These are phyloP conservation scores for Calonectria honghensis DNA, from an alignment of 2,329 filamentous ascomycete genomes.

Conservation along the genomic window DNA sequence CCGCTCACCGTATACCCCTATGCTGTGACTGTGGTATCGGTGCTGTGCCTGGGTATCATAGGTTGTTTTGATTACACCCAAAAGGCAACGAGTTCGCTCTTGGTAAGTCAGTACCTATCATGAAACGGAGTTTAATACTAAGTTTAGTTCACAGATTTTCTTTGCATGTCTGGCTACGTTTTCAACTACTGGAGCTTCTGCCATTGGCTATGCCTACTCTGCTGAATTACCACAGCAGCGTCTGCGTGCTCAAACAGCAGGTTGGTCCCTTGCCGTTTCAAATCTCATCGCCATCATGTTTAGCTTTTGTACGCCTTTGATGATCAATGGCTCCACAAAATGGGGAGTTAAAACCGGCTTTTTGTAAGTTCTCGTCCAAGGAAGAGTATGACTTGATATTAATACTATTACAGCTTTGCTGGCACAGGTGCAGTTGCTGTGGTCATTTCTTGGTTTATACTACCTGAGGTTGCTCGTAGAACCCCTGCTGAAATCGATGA, in stretches of 20 bases:
- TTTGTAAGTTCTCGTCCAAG: slow-evolving; percentile 55
- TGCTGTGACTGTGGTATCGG: slow-evolving; percentile 39
- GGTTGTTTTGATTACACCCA: slow-evolving; percentile 44
- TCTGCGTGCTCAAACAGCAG: slow-evolving; percentile 37
- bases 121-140: not conserved
- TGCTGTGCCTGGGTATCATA: slow-evolving; percentile 42
- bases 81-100: slow-evolving; percentile 41
- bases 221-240: slow-evolving; percentile 41
- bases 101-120: slow-evolving; percentile 11
- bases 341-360: slow-evolving; percentile 68
- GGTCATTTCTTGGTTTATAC: slow-evolving; percentile 60
- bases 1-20: slow-evolving; percentile 41
- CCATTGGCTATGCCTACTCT: slow-evolving; percentile 43
- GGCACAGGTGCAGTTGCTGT: slow-evolving; percentile 57
- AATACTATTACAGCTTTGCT: slow-evolving; percentile 55
- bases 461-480: slow-evolving; percentile 60
- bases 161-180: slow-evolving; percentile 45
- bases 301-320: slow-evolving; percentile 65
- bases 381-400: not conserved
- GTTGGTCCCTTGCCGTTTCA: slow-evolving; percentile 58
- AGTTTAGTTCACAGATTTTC: slow-evolving; percentile 28
- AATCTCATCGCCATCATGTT: slow-evolving; percentile 66
- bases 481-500: slow-evolving; percentile 63
- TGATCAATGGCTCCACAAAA: slow-evolving; percentile 63
- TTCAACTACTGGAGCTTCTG: slow-evolving; percentile 41